Base-by-base conservation (phyloP, 2,329 filamentous ascomycete genomes). In the Apiospora malaysiana region DNA sequence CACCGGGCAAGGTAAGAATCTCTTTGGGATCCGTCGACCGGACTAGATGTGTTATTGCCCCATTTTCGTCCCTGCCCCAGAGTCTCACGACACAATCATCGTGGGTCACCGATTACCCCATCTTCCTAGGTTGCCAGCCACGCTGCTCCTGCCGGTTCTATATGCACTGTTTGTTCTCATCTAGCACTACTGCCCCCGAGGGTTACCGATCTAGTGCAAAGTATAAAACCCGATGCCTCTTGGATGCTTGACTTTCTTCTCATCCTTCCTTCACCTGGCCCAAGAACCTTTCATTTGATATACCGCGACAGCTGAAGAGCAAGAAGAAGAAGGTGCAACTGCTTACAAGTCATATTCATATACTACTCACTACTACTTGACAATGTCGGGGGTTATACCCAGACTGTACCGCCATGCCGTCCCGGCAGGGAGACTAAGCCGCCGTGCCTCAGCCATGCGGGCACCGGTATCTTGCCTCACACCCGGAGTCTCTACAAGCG, bases 141-240 rank as follows among this genome's bases (percentile, higher is more conserved):
- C 56, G 56, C 32, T 63, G 32, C 27, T 12, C 12, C 56, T n/a
- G 40, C 25, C 12, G 27, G 27, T 32, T 10, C 51, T 59, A 10
- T 10, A 59, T 59, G 51, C 51, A 59, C 51, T 59, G 27, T 63
- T 18, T 63, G 56, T 23, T 63, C 32, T 63, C 56, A n/a, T 12
- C 32, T 40, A 32, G 56, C 56, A 18, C 56, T 40, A 63, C 27
- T 63, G 18, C 18, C 51, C 49, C 51, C 25, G 18, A 59, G 25
- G 51, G 56, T 63, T 40, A n/a, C 56, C 32, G 27, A 63, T 63
- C 56, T 63, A 63, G 56, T 63, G 56, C 56, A 63, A 63, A 63
- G 56, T 40, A 63, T 63, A 63, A 63, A 63, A 63, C 18, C 32
- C 21, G 18, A 63, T 21, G 27, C 2, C 56, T 40, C 56, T 32